Conservation (phyloP, 2,329 filamentous ascomycete species). For the Akanthomyces uredinophilus region DNA sequence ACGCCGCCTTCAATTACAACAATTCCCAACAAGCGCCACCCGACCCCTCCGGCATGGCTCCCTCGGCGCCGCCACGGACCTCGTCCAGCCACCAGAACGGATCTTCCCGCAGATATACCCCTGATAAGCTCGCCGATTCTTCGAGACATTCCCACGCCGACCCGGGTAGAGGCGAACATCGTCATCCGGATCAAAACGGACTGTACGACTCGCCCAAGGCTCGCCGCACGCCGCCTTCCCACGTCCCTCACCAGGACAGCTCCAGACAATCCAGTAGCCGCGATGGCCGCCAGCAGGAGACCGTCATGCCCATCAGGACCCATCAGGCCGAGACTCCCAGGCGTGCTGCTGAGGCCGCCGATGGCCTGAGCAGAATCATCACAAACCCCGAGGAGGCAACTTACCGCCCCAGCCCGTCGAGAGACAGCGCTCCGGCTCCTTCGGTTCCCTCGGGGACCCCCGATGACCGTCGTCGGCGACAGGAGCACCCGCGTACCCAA, state of each 20-base stretch:
- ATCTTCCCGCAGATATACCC: constrained; percentile 42
- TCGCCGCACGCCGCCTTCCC: constrained; percentile 24
- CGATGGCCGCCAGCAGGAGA: constrained; percentile 34
- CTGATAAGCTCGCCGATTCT: constrained; percentile 40
- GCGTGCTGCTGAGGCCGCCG: constrained; percentile 70
- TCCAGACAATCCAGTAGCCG: constrained; percentile 35
- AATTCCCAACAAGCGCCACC: constrained; percentile 35
- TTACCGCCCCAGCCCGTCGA: constrained; percentile 24
- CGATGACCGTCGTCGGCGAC: constrained; percentile 51
- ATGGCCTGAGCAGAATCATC: constrained; percentile 71
- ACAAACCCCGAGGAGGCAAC: constrained; percentile 29
- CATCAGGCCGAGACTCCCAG: constrained; percentile 39
- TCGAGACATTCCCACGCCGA: constrained; percentile 36
- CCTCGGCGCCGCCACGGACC: constrained; percentile 72
- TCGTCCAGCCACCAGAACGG: constrained; percentile 59
- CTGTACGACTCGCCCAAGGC: constrained; percentile 26
- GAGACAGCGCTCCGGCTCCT: constrained; percentile 42
- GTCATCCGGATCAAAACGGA: constrained; percentile 27
- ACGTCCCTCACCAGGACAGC: constrained; percentile 31
- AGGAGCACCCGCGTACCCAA: constrained; percentile 48
- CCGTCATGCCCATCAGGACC: constrained; percentile 41
- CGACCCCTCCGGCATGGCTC: constrained; percentile 55
- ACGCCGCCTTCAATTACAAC: constrained; percentile 37
- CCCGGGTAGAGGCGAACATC: constrained; percentile 29
- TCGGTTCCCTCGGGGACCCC: constrained; percentile 39